Evolutionary conservation across 176 grass and related monocot species (phyloP), one percentile per base, ranked within the genome.

Genomic region (Echinochloa phyllopogon): DNA sequence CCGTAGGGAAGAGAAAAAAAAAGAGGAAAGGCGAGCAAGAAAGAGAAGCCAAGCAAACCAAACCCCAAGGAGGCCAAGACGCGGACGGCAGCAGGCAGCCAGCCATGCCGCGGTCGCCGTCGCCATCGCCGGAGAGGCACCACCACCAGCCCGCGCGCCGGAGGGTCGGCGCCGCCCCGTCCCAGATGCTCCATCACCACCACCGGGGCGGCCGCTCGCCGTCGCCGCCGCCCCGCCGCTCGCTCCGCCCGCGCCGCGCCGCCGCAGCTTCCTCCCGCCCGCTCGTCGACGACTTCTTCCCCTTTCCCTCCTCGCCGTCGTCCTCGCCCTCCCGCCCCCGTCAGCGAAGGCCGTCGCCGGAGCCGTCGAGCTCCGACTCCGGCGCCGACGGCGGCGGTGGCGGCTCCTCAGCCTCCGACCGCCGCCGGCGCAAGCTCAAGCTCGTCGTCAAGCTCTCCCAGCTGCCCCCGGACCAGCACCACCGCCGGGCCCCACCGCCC

Each of bases 401-500:
- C 16, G 76, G 85, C 25, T 89, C 90, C 47, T 69, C 85, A 8
- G 75, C 80, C 61, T 87, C 89, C 7, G 86, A 87, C 75, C 60
- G 84, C 24, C 64, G 86, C 33, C 84, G 90, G 18, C 89, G 91
- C 60, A 94, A 96, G 90, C 87, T 99, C 65, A 96, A 99, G 91
- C 86, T 99, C 17, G 90, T 99, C 1, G 86, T 90, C 64, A 96
- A 92, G 88, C 81, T 96, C 33, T 88, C 91, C 15, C 84, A 84
- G 56, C 84, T 86, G 23, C 75, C 87, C 6, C 67, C 67, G 57
- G 88, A 83, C 81, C 82, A 89, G 48, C 15, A 81, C 6, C 84
- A 83, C 16, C 45, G 74, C 37, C 69, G 80, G 79, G 76, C 60
- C 81, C 87, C 90, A 39, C 89, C 88, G 45, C 88, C 88, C 20